These are phyloP conservation scores for Yarrowia deformans DNA, from an alignment of 805 yeast species.

Conservation along the genomic window DNA sequence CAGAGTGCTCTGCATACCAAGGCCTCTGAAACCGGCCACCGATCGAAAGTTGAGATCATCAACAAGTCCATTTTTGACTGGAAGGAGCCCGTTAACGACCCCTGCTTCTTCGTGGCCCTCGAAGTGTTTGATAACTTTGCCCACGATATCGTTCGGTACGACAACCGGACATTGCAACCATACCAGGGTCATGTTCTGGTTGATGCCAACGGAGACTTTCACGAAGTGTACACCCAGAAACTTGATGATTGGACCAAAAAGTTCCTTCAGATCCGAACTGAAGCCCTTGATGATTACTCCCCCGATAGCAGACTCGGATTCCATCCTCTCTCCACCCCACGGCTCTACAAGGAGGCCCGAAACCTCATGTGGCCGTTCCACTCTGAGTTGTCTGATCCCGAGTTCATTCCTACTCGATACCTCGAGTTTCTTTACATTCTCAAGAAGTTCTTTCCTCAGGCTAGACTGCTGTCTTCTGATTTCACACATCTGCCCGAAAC, in stretches of 20 bases:
- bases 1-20: constrained; percentile 49
- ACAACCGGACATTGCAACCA: constrained; percentile 68
- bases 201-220: constrained; percentile 76
- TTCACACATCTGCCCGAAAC: constrained; percentile 54
- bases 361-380: constrained; percentile 68
- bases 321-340: constrained; percentile 69
- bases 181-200: constrained; percentile 79
- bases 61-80: constrained; percentile 81
- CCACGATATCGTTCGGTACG: constrained; percentile 82
- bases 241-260: constrained; percentile 59
- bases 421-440: constrained; percentile 69
- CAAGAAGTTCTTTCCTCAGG: constrained; percentile 73
- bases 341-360: constrained; percentile 53
- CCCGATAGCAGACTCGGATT: constrained; percentile 50
- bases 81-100: constrained; percentile 63
- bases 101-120: constrained; percentile 78
- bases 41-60: constrained; percentile 65
- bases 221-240: constrained; percentile 71
- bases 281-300: constrained; percentile 43
- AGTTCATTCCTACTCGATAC: constrained; percentile 81
- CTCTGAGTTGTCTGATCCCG: constrained; percentile 72
- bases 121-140: constrained; percentile 87
- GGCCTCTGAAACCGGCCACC: constrained; percentile 56
- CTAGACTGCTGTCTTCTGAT: constrained; percentile 75
- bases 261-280: constrained; percentile 63